Evolutionary conservation across 176 grass and related monocot genomes (phyloP).

Genomic region (Cenchrus fungigraminus): DNA sequence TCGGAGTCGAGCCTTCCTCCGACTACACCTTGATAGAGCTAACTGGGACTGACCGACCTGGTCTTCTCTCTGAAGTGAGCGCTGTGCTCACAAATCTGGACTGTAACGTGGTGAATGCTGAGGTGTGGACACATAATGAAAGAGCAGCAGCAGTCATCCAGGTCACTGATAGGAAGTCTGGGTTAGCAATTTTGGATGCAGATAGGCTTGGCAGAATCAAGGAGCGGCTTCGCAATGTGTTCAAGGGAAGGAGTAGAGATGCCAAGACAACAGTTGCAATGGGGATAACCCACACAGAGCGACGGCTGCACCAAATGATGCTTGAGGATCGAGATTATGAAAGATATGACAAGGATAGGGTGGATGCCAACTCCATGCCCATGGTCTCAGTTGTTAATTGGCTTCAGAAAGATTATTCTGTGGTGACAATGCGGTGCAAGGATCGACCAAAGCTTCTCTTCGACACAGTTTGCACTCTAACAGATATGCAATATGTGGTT

Average conservation of each 20-base stretch:
- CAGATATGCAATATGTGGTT: constrained; percentile 98
- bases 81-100: constrained; percentile 79
- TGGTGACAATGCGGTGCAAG: constrained; percentile 81
- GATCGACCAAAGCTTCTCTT: constrained; percentile 94
- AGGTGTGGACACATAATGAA: constrained; percentile 92
- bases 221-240: constrained; percentile 71
- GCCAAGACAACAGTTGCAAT: constrained; percentile 53
- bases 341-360: constrained; percentile 46
- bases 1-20: constrained; percentile 65
- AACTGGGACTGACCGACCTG: constrained; percentile 82
- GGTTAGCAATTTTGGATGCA: constrained; percentile 57
- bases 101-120: constrained; percentile 81
- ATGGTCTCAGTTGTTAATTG: constrained; percentile 82
- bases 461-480: constrained; percentile 88
- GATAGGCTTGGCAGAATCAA: constrained; percentile 67
- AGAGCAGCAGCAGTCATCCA: constrained; percentile 81
- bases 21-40: constrained; percentile 87
- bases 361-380: constrained; percentile 34
- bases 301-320: constrained; percentile 97
- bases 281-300: constrained; percentile 67
- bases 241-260: constrained; percentile 71
- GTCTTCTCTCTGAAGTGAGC: constrained; percentile 87
- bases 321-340: constrained; percentile 83
- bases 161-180: constrained; percentile 66
- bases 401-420: constrained; percentile 88